These are phyloP conservation scores for Sugiyamaella boreocaroliniensis DNA, from an alignment of 805 yeast species.

Conservation along the genomic window DNA sequence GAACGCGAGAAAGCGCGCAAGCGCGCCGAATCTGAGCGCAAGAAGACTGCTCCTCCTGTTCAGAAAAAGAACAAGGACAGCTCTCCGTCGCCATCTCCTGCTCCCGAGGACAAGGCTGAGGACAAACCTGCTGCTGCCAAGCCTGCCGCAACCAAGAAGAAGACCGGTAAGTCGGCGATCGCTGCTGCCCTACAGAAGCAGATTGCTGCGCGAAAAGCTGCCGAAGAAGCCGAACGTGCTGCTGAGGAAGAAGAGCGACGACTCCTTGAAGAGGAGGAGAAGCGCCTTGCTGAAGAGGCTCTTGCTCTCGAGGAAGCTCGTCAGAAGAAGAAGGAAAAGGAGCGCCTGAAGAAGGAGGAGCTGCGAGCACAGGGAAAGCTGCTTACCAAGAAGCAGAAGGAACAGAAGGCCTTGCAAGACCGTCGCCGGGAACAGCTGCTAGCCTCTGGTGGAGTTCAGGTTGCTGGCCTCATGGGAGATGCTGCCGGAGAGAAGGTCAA, in stretches of 20 bases:
- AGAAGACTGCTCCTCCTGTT: slow-evolving; percentile 52
- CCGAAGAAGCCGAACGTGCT: slow-evolving; percentile 75
- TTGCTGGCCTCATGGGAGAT: slow-evolving; percentile 58
- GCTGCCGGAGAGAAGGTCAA: slow-evolving; percentile 45
- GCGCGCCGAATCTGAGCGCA: slow-evolving; percentile 82
- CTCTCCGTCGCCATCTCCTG: slow-evolving; percentile 37
- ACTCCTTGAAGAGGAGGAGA: slow-evolving; percentile 46
- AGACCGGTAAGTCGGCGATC: slow-evolving; percentile 85
- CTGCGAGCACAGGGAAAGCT: slow-evolving; percentile 94
- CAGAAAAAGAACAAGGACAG: slow-evolving; percentile 52
- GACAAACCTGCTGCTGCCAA: slow-evolving; percentile 29
- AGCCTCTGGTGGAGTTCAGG: slow-evolving; percentile 55
- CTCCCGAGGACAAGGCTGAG: slow-evolving; percentile 33
- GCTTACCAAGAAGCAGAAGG: slow-evolving; percentile 90
- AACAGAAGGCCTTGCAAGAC: slow-evolving; percentile 78
- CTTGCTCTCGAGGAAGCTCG: slow-evolving; percentile 47
- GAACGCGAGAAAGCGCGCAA: slow-evolving; percentile 66
- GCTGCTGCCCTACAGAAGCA: slow-evolving; percentile 87
- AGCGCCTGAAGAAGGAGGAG: slow-evolving; percentile 78
- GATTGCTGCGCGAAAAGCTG: slow-evolving; percentile 78
- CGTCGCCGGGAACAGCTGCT: slow-evolving; percentile 83
- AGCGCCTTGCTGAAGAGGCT: slow-evolving; percentile 57
- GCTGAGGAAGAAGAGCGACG: slow-evolving; percentile 62
- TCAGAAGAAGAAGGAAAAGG: slow-evolving; percentile 74
- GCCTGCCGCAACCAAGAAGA: slow-evolving; percentile 56